phyloP scores from a whole-genome alignment of 2,329 filamentous ascomycete genomes.

The Didymella lethalis region DNA sequence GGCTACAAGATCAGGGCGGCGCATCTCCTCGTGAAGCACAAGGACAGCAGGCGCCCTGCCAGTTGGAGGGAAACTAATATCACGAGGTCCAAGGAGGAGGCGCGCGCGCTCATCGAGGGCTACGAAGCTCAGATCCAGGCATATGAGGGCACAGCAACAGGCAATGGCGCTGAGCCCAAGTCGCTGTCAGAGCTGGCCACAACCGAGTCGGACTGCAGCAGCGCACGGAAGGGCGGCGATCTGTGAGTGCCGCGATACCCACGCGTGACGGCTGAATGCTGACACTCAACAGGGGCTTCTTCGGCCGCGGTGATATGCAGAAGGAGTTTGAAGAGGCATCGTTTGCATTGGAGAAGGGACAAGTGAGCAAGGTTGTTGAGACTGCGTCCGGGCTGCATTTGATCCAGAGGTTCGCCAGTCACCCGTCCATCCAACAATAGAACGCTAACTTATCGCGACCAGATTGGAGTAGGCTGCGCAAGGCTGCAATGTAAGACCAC shows the following conservation, averaged over 20 bases:
- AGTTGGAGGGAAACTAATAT: constrained; percentile 95
- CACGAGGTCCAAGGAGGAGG: constrained; percentile 87
- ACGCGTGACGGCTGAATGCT: constrained; percentile 3
- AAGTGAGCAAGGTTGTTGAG: constrained; percentile 87
- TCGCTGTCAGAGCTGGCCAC: constrained; percentile 81
- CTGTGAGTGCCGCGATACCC: constrained; percentile 62
- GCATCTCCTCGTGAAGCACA: constrained; percentile 94
- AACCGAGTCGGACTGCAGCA: constrained; percentile 94
- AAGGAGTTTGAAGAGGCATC: constrained; percentile 97
- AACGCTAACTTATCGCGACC: constrained; percentile 13
- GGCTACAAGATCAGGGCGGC: constrained; percentile 89
- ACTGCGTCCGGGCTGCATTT: constrained; percentile 94
- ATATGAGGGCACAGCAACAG: constrained; percentile 62
- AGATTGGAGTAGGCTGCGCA: constrained; percentile 19
- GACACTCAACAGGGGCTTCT: constrained; percentile 72
- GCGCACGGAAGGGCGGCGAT: constrained; percentile 91
- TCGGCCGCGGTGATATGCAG: constrained; percentile 95
- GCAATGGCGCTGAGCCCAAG: constrained; percentile 29
- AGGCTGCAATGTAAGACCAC: constrained; percentile 5
- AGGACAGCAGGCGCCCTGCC: constrained; percentile 82
- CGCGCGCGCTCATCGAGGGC: constrained; percentile 75
- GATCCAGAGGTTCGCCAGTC: constrained; percentile 79
- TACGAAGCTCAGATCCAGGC: constrained; percentile 78
- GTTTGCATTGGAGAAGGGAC: constrained; percentile 84
- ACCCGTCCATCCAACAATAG: neutral